These are phyloP conservation scores for Malus hybrid DNA, from an alignment of 331 rosid species.

Conservation along the genomic window DNA sequence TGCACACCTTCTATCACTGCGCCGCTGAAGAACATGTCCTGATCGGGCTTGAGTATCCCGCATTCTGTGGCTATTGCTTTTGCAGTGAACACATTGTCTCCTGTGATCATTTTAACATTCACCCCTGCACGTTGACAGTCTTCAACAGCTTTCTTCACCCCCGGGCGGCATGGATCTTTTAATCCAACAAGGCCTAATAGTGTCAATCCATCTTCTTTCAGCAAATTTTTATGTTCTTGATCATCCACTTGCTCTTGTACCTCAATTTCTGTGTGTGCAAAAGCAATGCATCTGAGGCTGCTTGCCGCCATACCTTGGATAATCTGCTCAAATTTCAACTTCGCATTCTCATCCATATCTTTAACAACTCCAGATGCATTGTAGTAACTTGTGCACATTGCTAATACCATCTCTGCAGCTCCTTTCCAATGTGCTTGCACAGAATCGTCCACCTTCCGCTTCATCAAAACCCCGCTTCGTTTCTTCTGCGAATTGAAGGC, in stretches of 20 bases:
- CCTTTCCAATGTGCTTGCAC: conserved; percentile 40
- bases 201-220: not conserved
- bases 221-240: not conserved
- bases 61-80: too few relatives aligned
- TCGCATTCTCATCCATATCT: conserved; percentile 5
- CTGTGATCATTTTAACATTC: too few relatives aligned
- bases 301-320: conserved; percentile 32
- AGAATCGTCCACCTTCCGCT: conserved; percentile 17
- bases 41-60: too few relatives aligned
- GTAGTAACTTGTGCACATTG: conserved; percentile 32
- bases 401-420: conserved; percentile 38
- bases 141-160: too few relatives aligned
- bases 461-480: conserved; percentile 27
- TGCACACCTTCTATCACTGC: not conserved
- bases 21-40: too few relatives aligned
- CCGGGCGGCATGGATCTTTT: too few relatives aligned
- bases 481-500: conserved; percentile 44
- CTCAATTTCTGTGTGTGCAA: conserved; percentile 15
- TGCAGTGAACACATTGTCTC: too few relatives aligned
- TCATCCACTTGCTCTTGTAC: not conserved
- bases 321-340: conserved; percentile 8
- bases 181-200: not conserved
- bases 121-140: too few relatives aligned
- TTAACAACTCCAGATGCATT: conserved; percentile 18
- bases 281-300: conserved; percentile 22